Evolutionary conservation across 805 yeast species (phyloP), one percentile per base, ranked within the genome.

Genomic region (Candida coquimbonensis): DNA sequence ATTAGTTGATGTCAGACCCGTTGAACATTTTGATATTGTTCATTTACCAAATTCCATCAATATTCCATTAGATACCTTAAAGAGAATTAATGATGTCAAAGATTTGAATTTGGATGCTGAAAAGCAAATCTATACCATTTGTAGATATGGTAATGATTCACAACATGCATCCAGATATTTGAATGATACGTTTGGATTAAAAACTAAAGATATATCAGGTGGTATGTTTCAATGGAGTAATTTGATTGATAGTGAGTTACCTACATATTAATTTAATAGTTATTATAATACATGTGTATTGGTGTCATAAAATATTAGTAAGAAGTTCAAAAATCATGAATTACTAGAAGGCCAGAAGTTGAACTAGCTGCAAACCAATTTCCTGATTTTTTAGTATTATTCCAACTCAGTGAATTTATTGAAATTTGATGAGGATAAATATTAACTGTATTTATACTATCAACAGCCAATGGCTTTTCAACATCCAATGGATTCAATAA

Each of bases 71-170:
- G 74, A 72, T 13, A 69, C 71, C 12, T 57, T 78, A 19, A 66
- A 70, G 39, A 64, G 60, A 42, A 60, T 61, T 46, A 58, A 53
- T n/a, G 34, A 49, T 8, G 16, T 54, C 24, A 49, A 53, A 26
- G 57, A 64, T 32, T 49, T 63, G 55, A 53, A 58, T 5, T 60
- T 69, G 4, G 66, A 67, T 29, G 39, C 53, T 3, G 26, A 45
- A 7, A 56, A 68, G n/a, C 67, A 67, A 1, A 61, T 85, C 0
- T 74, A 72, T 45, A 84, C 88, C 0, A 69, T 91, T 17, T 93
- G 99, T 63, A 72, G 97, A 31, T 81, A 73, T 58, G 99, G 99
- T 9, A 89, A 87, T 61, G 98, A 93, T 60, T 90, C 98, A 0
- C 89, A 86, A 56, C 62, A 79, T 16, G 95, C 96, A 0, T 81